Base-by-base conservation (phyloP, 495 filamentous ascomycete species). In the Penicillium robsamsonii region DNA sequence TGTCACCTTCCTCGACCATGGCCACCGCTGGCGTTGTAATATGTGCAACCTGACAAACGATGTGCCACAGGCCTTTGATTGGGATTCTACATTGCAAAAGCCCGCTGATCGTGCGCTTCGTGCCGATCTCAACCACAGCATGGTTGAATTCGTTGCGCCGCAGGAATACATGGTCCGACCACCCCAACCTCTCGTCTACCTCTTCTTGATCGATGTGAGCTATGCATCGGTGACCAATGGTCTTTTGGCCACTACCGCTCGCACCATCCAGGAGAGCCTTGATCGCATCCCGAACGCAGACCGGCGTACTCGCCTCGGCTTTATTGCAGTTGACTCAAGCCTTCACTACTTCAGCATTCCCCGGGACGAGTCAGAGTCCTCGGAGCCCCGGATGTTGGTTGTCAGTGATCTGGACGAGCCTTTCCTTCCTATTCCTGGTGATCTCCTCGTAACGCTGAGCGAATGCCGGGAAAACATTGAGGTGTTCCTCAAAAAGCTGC, bases 111-210 rank as follows among this genome's bases (percentile, higher is more conserved):
- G 94, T 62, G 91, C 94, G 83, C 83, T 93, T 69, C 81, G 94
- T 56, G 79, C 90, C 20, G 94, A 98, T 67, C 81, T 98, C 49
- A 98, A 97, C 73, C 86, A 96, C 65, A 81, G 90, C 46, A 92
- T 97, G 25, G 91, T 96, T 18, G 94, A 98, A 68, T 98, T 97
- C 63, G 88, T 98, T 56, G 94, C 94, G 7, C 94, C 94, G 12
- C 95, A 97, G 73, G 94, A 98, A 75, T 98, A 98, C 69, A 98
- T 98, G 94, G 95, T 98, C 30, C 88, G 94, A 20, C 92, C 94
- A 52, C 94, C 94, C 3, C 94, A 98, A 68, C 95, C 94, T 17
- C 80, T 98, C 11, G 93, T 97, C n/a, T 98, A 98, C 63, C 83
- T 97, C 15, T 98, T 98, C 82, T 78, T 97, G 56, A 90, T 98